A percentile compares a stretch with the other conserved stretches of the same genome.
These are phyloP conservation scores for Colletotrichum sp. DNA, from an alignment of 2,329 filamentous ascomycete genomes.

Conservation along the genomic window DNA sequence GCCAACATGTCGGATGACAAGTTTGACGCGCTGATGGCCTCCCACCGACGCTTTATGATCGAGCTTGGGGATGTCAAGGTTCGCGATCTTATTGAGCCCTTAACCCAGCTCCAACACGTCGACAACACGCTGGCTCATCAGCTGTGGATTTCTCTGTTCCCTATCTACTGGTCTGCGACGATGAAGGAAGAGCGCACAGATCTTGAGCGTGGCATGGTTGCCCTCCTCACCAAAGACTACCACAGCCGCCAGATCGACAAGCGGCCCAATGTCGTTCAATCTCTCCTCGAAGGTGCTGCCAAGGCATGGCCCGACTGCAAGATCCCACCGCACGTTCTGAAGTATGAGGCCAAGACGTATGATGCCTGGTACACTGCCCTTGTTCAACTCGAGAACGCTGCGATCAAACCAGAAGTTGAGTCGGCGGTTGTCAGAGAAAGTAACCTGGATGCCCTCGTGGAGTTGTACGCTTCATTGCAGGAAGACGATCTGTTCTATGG, in stretches of 20 bases:
- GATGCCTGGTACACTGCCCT: conserved; percentile 97
- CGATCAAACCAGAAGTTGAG: conserved; percentile 83
- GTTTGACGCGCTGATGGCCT: conserved; percentile 78
- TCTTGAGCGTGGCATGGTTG: conserved; percentile 89
- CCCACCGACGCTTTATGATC: conserved; percentile 81
- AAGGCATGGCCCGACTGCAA: conserved; percentile 87
- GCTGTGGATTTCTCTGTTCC: conserved; percentile 91
- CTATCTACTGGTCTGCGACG: conserved; percentile 90
- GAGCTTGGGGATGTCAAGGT: conserved; percentile 87
- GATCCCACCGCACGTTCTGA: conserved; percentile 93
- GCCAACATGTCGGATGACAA: conserved; percentile 81
- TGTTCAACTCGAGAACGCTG: conserved; percentile 87
- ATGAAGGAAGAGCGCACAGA: conserved; percentile 88
- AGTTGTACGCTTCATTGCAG: conserved; percentile 87
- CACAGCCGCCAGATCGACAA: conserved; percentile 94
- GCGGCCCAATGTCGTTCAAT: conserved; percentile 93
- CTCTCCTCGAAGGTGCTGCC: conserved; percentile 85
- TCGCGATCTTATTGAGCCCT: conserved; percentile 86
- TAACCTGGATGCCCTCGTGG: conserved; percentile 93
- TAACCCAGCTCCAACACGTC: conserved; percentile 90
- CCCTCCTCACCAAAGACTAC: conserved; percentile 91
- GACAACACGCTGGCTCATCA: conserved; percentile 83
- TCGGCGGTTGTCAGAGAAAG: conserved; percentile 87
- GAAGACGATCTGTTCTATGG: conserved; percentile 98
- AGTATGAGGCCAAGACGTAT: conserved; percentile 92